Base-by-base conservation (phyloP, 1,284 basidiomycete species). In the Tetrapyrgos nigripes region DNA sequence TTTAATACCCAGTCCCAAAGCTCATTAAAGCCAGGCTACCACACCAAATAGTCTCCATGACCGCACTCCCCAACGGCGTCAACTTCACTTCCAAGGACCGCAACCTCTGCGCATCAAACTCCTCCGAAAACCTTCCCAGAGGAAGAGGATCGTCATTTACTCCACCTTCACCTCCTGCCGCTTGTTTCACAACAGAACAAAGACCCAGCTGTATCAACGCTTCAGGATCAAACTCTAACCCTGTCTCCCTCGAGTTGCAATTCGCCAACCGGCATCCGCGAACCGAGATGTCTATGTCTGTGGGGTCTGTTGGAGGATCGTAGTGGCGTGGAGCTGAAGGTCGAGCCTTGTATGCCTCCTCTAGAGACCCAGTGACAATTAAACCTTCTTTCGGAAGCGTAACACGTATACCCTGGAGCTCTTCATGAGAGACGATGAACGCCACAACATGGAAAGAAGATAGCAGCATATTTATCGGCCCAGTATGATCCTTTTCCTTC, bases 11-110 rank as follows among this genome's bases (percentile, higher is more conserved):
- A 48, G 55, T 33, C n/a, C 46, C 59, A 51, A 61, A 61, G 31
- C 59, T 61, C 9, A 52, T 57, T 48, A 61, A 45, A 37, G 59
- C 59, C 27, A 61, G 50, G 3, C 55, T 52, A 14, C 59, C 59
- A 35, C 49, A 33, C 59, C 59, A 61, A 2, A 61, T 52, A 55
- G 58, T 57, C 29, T 61, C 59, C 55, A 57, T 53, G 9, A 61
- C 55, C 5, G 59, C 59, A 40, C 23, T 55, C 14, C 59, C 59
- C 17, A 61, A 50, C 11, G 55, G 33, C n/a, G 59, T 57, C 31
- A 61, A 23, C 31, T 55, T 61, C 19, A 61, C 59, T 24, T 33
- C 50, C 35, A 55, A 19, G n/a, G n/a, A n/a, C n/a, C n/a, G n/a
- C 17, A 28, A 35, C 48, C 50, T 50, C 13, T 61, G 50, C 11